Conservation (phyloP, 2,329 filamentous ascomycete genomes). For the Paraphaeosphaeria minitans region DNA sequence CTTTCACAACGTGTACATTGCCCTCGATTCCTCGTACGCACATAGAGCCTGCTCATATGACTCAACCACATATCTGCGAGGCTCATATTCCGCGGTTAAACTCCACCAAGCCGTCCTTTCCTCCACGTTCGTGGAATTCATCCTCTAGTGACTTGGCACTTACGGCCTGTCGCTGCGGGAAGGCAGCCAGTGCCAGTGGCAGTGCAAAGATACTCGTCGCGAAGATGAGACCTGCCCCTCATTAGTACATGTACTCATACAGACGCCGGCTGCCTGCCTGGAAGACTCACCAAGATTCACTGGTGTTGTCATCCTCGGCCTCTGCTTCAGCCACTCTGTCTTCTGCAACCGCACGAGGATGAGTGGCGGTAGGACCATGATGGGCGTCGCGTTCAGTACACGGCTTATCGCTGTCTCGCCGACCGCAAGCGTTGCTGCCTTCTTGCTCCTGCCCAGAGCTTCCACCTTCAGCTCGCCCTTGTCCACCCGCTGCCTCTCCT, state of each 20-base stretch:
- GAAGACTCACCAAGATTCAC: slow-evolving; percentile 71
- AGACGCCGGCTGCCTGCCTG: slow-evolving; percentile 38
- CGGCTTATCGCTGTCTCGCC: slow-evolving; percentile 90
- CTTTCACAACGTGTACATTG: not conserved
- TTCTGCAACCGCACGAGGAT: slow-evolving; percentile 83
- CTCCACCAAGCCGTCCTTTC: slow-evolving; percentile 81
- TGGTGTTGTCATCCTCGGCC: slow-evolving; percentile 77
- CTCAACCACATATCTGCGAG: not conserved
- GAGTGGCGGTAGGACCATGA: slow-evolving; percentile 95
- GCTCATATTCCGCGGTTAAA: slow-evolving; percentile 89
- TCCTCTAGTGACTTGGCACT: slow-evolving; percentile 76
- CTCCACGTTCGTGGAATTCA: slow-evolving; percentile 83
- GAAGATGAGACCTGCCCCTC: slow-evolving; percentile 68
- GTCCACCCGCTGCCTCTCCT: slow-evolving; percentile 69
- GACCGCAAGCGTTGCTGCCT: slow-evolving; percentile 86
- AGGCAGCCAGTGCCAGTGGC: slow-evolving; percentile 86
- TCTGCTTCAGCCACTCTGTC: slow-evolving; percentile 77
- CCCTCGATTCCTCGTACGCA: not conserved
- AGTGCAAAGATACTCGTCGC: slow-evolving; percentile 86
- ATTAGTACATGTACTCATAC: slow-evolving; percentile 24
- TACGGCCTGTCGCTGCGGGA: slow-evolving; percentile 88
- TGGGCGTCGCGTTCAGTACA: slow-evolving; percentile 91
- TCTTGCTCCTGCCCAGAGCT: slow-evolving; percentile 83
- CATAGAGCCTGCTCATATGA: not conserved
- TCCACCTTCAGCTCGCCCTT: slow-evolving; percentile 64